Base-by-base conservation (phyloP, 805 yeast genomes). In the Wickerhamomyces bisporus region DNA sequence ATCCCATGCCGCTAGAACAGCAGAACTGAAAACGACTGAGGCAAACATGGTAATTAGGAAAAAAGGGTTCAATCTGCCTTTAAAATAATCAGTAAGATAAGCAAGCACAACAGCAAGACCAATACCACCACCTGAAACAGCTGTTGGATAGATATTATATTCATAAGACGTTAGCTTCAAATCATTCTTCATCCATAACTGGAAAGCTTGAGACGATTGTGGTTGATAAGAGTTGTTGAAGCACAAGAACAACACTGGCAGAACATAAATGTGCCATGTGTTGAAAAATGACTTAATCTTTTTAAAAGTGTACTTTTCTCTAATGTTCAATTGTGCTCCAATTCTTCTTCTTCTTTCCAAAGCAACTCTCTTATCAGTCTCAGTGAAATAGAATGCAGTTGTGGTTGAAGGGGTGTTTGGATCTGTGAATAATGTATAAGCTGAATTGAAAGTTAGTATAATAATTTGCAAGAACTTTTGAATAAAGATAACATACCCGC, bases 181-280 rank as follows among this genome's bases (percentile, higher is more conserved):
- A 32, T 58, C 64, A 25, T 42, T 43, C 38, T 63, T 62, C 54
- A 65, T 68, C 76, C 75, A 72, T 3, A 65, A 55, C 14, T 59
- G 53, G 39, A 71, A 59, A 0, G 76, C 61, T n/a, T 72, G 73
- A 40, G 62, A 71, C 7, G 55, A 28, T 5, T 55, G 53, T n/a
- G 63, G 58, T 38, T 60, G 32, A 27, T 30, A 42, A 15, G 32
- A 5, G 19, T 42, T 42, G 17, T 42, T 38, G 20, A 39, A 42
- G 19, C 40, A 24, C 20, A 39, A 32, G 20, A 39, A 42, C 5
- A 42, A 19, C 1, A 35, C 12, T 13, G 74, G 74, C 44, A 69
- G 69, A 16, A 68, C 67, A 28, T 47, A 66, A 17, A 68, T 55
- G 50, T 70, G 75, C 76, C 76, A 70, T 3, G 74, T 65, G 36